A percentile compares a stretch with the other conserved stretches of the same genome.
Evolutionary conservation across 1,139 yeast species (phyloP).

Genomic region (Debaryomyces nepalensis): DNA sequence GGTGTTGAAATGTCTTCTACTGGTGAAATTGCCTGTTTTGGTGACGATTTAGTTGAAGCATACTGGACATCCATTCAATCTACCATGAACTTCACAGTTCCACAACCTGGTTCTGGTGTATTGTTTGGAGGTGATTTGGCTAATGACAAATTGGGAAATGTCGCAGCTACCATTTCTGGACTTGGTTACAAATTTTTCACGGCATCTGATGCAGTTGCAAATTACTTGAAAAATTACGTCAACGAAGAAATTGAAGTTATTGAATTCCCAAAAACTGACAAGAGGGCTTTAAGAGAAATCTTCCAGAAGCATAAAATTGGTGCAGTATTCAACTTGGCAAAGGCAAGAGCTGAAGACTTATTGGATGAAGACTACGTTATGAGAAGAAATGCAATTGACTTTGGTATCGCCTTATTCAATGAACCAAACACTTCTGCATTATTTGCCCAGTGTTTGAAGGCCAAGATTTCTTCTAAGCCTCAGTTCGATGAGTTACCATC

Average conservation of each 20-base stretch:
- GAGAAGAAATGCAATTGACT: conserved; percentile 99
- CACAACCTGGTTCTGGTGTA: conserved; percentile 86
- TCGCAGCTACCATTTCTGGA: conserved; percentile 69
- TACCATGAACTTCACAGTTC: conserved; percentile 94
- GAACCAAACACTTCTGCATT: conserved; percentile 92
- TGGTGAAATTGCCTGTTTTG: conserved; percentile 98
- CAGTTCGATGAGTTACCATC: conserved; percentile 45
- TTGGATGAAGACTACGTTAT: conserved; percentile 91
- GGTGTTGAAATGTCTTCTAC: conserved; percentile 99
- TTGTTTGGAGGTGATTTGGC: conserved; percentile 92
- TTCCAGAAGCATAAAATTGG: conserved; percentile 84
- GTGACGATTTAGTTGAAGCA: conserved; percentile 82
- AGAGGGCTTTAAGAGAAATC: conserved; percentile 89
- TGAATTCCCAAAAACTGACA: conserved; percentile 90
- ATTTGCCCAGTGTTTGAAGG: conserved; percentile 82
- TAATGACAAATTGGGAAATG: conserved; percentile 70
- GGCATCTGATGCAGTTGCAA: conserved; percentile 72
- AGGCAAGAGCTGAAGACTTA: conserved; percentile 82
- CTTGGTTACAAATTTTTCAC: conserved; percentile 84
- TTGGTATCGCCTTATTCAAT: conserved; percentile 93
- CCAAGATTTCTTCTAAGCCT: conserved; percentile 64
- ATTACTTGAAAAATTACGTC: conserved; percentile 60
- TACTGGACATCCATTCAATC: conserved; percentile 98
- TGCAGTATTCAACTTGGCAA: conserved; percentile 90
- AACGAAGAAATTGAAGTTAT: conserved; percentile 61